A percentile compares a stretch with the other conserved stretches of the same genome.
Evolutionary conservation across 108 stramenopile genomes (phyloP).

Genomic region (Cyclotella cryptica): DNA sequence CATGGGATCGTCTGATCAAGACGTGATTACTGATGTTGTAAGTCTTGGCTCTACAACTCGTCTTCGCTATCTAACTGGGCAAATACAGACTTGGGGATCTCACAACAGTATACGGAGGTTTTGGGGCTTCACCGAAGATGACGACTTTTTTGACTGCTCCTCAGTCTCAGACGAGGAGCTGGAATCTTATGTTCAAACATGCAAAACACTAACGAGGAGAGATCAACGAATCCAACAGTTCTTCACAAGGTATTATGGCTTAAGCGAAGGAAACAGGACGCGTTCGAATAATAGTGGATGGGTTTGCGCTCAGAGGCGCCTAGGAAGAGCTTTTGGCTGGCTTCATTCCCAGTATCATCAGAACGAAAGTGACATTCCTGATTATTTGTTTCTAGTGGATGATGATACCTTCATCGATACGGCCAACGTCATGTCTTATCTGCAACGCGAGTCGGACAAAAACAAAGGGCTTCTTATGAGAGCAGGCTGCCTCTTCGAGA

Average conservation of each 20-base stretch:
- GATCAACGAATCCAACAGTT: conserved; percentile 3
- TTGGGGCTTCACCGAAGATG: conserved; percentile 30
- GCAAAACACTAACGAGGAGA: conserved; percentile 5
- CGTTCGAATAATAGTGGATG: conserved; percentile 20
- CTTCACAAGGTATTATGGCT: conserved; percentile 4
- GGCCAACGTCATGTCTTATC: background rate
- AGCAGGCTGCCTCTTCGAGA: conserved; percentile 7
- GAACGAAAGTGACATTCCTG: conserved; percentile 11
- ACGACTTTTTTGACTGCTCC: conserved; percentile 24
- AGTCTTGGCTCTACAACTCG: background rate
- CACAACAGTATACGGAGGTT: conserved; percentile 28
- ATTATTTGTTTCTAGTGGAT: conserved; percentile 27
- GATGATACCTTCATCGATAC: conserved; percentile 38
- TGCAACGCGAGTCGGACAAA: background rate
- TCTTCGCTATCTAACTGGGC: background rate
- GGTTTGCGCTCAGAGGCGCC: conserved; percentile 37
- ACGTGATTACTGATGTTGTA: background rate
- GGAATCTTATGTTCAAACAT: background rate
- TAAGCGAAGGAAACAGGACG: conserved; percentile 2
- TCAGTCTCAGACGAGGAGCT: background rate
- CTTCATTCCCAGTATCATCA: conserved; percentile 12
- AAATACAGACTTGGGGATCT: conserved; percentile 34
- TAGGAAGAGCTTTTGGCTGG: conserved; percentile 34
- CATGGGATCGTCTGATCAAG: background rate
- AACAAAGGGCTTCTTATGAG: background rate